Percentiles rank a stretch among this genome's conserved stretches.
phyloP scores from a whole-genome alignment of 2,329 filamentous ascomycete species.

The Fusarium oligoseptatum region DNA sequence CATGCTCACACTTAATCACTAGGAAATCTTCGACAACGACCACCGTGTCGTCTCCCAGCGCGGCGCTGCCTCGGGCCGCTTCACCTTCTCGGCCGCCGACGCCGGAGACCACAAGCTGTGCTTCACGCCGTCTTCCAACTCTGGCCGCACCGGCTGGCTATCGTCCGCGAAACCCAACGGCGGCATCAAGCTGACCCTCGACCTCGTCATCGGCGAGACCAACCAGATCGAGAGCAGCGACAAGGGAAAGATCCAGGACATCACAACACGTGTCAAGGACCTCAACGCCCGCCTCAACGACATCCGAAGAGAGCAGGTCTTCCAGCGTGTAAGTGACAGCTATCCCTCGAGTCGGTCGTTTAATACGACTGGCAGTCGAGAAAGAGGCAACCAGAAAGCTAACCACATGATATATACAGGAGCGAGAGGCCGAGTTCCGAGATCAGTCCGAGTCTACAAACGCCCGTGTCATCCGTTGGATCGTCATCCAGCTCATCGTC shows the following conservation, averaged over 20 bases:
- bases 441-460: constrained; percentile 98
- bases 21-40: constrained; percentile 97
- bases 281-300: constrained; percentile 89
- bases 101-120: constrained; percentile 96
- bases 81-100: constrained; percentile 96
- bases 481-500: constrained; percentile 87
- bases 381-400: constrained; percentile 1
- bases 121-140: constrained; percentile 86
- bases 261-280: constrained; percentile 89
- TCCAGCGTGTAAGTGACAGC: constrained; percentile 79
- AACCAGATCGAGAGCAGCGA: constrained; percentile 94
- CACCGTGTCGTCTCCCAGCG: constrained; percentile 94
- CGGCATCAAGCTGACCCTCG: constrained; percentile 85
- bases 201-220: constrained; percentile 94
- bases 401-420: constrained; percentile 63
- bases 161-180: constrained; percentile 74
- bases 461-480: constrained; percentile 91
- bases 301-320: constrained; percentile 93
- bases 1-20: constrained; percentile 22
- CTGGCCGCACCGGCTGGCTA: constrained; percentile 79
- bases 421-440: constrained; percentile 97
- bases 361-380: neutral
- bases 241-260: constrained; percentile 91
- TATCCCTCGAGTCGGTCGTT: neutral
- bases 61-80: constrained; percentile 81